These are phyloP conservation scores for Solanum chmielewskii DNA, from an alignment of 257 asterid genomes.

Conservation along the genomic window DNA sequence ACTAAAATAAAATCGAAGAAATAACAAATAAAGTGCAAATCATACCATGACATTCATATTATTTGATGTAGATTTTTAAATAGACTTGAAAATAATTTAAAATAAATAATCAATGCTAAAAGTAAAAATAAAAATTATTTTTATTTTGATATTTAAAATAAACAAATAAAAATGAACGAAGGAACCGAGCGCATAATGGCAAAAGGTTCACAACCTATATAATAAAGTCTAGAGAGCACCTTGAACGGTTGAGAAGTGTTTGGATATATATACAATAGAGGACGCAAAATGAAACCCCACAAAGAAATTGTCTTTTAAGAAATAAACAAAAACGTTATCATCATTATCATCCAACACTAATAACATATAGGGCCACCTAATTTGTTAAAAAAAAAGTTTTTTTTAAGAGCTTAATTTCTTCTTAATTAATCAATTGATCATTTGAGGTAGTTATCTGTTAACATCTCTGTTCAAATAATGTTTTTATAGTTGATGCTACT, in stretches of 20 bases:
- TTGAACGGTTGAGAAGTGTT: constrained; percentile 34
- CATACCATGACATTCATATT: neutral
- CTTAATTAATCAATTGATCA: neutral
- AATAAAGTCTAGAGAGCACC: constrained; percentile 17
- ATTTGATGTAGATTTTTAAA: neutral
- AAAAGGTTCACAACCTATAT: neutral
- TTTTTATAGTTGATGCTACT: neutral
- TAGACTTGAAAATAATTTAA: neutral
- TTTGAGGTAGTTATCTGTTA: neutral
- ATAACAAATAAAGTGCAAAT: neutral
- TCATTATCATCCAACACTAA: constrained; percentile 12
- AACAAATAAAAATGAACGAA: neutral
- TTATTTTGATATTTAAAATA: neutral
- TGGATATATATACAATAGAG: neutral
- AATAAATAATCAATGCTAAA: neutral
- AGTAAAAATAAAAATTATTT: neutral
- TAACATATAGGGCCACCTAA: constrained; percentile 1
- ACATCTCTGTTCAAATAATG: neutral
- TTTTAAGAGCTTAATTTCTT: neutral
- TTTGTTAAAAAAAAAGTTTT: neutral
- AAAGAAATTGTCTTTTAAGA: constrained; percentile 19
- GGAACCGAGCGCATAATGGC: neutral
- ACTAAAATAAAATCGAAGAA: neutral
- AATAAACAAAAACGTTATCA: constrained; percentile 16
- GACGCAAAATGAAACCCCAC: constrained; percentile 22